Percentiles rank a stretch among this genome's conserved stretches.
These are phyloP conservation scores for Starmerella vaccinii DNA, from an alignment of 805 yeast genomes.

Conservation along the genomic window DNA sequence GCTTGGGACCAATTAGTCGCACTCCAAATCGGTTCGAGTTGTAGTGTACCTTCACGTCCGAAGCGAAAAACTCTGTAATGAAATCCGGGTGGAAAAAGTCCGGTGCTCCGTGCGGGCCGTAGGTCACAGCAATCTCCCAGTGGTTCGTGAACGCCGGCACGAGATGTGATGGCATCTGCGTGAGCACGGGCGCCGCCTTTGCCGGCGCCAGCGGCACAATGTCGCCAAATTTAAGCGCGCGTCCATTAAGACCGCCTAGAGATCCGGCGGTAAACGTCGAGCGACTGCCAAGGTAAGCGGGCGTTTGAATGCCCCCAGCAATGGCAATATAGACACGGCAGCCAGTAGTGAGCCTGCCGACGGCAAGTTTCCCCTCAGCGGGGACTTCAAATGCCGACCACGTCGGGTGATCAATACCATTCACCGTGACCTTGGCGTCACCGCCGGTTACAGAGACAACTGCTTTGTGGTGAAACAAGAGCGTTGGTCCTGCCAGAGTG, in stretches of 20 bases:
- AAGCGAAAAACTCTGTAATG: constrained; percentile 60
- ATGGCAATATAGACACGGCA: constrained; percentile 85
- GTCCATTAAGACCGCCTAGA: constrained; percentile 90
- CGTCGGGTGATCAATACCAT: constrained; percentile 47
- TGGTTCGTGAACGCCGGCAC: constrained; percentile 46
- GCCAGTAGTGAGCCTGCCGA: constrained; percentile 75
- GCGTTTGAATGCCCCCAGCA: constrained; percentile 88
- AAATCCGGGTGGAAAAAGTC: constrained; percentile 78
- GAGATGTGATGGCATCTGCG: constrained; percentile 41
- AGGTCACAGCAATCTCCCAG: constrained; percentile 87
- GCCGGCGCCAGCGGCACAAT: constrained; percentile 56
- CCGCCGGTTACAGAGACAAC: constrained; percentile 87
- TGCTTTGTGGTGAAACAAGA: constrained; percentile 72
- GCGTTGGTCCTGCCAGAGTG: constrained; percentile 77
- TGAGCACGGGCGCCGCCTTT: constrained; percentile 30
- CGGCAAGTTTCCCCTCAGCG: constrained; percentile 64
- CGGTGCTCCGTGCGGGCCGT: constrained; percentile 98
- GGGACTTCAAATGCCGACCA: constrained; percentile 64
- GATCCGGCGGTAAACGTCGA: constrained; percentile 88
- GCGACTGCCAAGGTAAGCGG: constrained; percentile 89
- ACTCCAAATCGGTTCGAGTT: constrained; percentile 96
- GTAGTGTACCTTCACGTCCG: constrained; percentile 90
- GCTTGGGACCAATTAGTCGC: constrained; percentile 88
- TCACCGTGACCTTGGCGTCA: constrained; percentile 51
- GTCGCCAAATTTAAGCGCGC: constrained; percentile 85